phyloP scores from a whole-genome alignment of 257 asterid genomes.

The Cynanchum wilfordii region DNA sequence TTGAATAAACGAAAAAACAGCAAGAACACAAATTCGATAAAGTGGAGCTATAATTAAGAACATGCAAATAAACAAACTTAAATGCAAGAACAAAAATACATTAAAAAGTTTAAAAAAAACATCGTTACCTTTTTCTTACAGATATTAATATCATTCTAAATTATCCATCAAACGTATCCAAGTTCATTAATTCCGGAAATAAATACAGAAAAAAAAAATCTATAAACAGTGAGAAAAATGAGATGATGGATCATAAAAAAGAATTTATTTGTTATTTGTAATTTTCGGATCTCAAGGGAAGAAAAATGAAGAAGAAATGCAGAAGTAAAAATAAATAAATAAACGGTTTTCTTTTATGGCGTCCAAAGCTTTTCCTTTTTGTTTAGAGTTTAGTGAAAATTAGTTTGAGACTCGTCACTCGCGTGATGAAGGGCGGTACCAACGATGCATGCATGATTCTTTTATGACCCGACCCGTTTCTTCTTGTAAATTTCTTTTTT shows the following conservation, averaged over 20 bases:
- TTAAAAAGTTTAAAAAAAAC: too few relatives aligned
- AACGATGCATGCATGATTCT: not conserved
- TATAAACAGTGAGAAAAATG: not conserved
- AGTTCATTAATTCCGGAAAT: conserved; percentile 11
- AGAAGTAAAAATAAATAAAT: too few relatives aligned
- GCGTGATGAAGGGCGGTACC: conserved; percentile 4
- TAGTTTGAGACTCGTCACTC: conserved; percentile 10
- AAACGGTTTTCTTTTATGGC: not conserved
- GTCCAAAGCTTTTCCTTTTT: not conserved
- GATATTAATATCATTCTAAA: not conserved
- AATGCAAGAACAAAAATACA: not conserved
- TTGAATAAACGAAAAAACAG: not conserved
- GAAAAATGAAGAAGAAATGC: too few relatives aligned
- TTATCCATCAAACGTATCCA: not conserved
- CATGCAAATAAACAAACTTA: conserved; percentile 1
- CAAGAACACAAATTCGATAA: not conserved
- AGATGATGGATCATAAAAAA: not conserved
- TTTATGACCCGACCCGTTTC: not conserved
- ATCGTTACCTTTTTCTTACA: conserved; percentile 8
- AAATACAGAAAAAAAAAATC: not conserved
- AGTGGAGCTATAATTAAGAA: not conserved
- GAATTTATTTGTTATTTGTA: not conserved
- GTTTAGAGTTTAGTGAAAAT: conserved; percentile 6
- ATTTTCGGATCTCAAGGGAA: not conserved
- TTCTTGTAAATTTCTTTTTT: not conserved